Conservation (phyloP, 495 filamentous ascomycete genomes). For the Lasiosphaeris hirsuta region DNA sequence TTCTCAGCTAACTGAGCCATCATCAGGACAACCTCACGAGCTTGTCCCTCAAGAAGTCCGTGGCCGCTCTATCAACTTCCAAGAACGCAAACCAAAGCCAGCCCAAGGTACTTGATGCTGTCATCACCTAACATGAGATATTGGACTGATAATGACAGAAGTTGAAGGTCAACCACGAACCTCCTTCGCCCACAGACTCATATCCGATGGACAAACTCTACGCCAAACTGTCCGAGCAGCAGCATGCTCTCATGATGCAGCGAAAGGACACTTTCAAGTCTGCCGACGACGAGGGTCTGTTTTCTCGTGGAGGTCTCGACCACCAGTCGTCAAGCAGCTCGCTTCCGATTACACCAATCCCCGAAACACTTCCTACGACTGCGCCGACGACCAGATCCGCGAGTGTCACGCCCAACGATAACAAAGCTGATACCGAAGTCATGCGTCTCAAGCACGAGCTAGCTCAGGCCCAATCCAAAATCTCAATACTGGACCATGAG, state of each 20-base stretch:
- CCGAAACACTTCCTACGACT: conserved; percentile 49
- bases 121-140: background rate
- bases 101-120: conserved; percentile 36
- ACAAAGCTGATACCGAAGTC: conserved; percentile 33
- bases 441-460: conserved; percentile 67
- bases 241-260: conserved; percentile 51
- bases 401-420: conserved; percentile 39
- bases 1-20: background rate
- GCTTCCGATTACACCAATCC: conserved; percentile 56
- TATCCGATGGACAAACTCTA: conserved; percentile 59
- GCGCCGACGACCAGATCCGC: conserved; percentile 43
- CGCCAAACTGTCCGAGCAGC: conserved; percentile 66
- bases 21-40: background rate
- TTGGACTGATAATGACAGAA: conserved; percentile 42
- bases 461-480: conserved; percentile 70
- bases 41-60: conserved; percentile 39
- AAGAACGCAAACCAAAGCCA: conserved; percentile 49
- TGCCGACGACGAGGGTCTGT: conserved; percentile 39
- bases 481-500: conserved; percentile 80
- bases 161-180: conserved; percentile 47
- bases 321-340: conserved; percentile 49
- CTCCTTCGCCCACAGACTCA: conserved; percentile 29
- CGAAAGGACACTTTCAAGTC: conserved; percentile 49
- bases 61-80: conserved; percentile 42
- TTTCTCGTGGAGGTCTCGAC: conserved; percentile 36